Evolutionary conservation across 257 asterid genomes (phyloP), one percentile per base, ranked within the genome.

Genomic region (Leptodermis oblonga): DNA sequence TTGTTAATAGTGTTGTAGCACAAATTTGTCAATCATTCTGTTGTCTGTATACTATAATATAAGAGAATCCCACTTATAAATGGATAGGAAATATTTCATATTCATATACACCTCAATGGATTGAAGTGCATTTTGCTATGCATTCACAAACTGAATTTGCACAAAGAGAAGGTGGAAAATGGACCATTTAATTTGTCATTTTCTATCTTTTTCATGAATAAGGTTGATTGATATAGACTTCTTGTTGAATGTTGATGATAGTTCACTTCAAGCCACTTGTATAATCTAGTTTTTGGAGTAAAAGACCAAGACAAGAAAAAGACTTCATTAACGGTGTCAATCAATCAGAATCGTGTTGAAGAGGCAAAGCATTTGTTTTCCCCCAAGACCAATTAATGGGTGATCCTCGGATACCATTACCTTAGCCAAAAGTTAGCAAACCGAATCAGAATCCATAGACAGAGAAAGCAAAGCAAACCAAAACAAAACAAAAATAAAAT

Each of bases 371-470:
- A 66, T 49, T 41, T 31, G 37, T 37, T 58, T 39, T 12, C 7
- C 5, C 0, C n/a, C n/a, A n/a, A 1, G 0, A 1, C 25, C 59
- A 23, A 53, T 26, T 12, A 53, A 53, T n/a, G 20, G 25, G 59
- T 52, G 20, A 31, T 63, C 70, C 70, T 72, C 10, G 71, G 76
- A 72, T 72, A 31, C 76, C 70, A 37, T 62, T 7, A 33, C 56
- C 66, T 49, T 51, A n/a, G 48, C 48, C 62, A 49, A 61, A 61
- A 33, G 45, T 61, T 23, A 67, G 71, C 51, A 37, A 37, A 34
- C 26, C 34, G 76, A 28, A 52, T 36, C 41, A 62, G 55, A 26
- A 43, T 28, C 23, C 25, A 13, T 9, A 13, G 26, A 10, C 1
- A 30, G 43, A 22, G 41, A 13, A 65, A 12, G 55, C 28, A 33